These are phyloP conservation scores for Penicillium samsonianum DNA, from an alignment of 495 filamentous ascomycete species.

Conservation along the genomic window DNA sequence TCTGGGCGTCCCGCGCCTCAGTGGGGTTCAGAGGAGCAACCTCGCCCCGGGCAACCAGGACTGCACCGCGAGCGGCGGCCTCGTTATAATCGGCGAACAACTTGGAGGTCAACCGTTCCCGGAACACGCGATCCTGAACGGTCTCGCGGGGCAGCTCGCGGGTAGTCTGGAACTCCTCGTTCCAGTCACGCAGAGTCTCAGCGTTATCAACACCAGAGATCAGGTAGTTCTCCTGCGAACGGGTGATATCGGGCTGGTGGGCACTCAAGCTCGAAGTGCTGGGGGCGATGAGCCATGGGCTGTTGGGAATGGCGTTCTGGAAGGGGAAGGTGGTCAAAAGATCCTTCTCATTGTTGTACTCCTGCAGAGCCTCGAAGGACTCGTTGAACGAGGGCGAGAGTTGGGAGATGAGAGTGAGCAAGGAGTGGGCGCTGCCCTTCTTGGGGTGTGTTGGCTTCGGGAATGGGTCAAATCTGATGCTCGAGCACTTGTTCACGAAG, in stretches of 20 bases:
- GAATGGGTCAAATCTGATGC: conserved; percentile 87
- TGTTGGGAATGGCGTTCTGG: conserved; percentile 87
- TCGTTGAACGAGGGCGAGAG: conserved; percentile 80
- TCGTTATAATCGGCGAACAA: conserved; percentile 97
- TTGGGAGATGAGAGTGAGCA: conserved; percentile 73
- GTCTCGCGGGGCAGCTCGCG: conserved; percentile 89
- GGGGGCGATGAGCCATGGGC: conserved; percentile 85
- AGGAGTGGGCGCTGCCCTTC: conserved; percentile 72
- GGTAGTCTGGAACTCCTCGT: conserved; percentile 98
- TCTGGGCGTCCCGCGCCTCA: conserved; percentile 88
- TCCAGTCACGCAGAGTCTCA: conserved; percentile 96
- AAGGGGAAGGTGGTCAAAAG: conserved; percentile 91
- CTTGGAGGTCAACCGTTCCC: conserved; percentile 90
- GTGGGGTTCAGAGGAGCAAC: conserved; percentile 96
- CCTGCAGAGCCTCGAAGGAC: conserved; percentile 73
- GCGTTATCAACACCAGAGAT: conserved; percentile 87
- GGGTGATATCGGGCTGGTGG: conserved; percentile 80
- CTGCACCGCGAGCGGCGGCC: conserved; percentile 89
- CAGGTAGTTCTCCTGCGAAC: conserved; percentile 90
- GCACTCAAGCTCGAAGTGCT: conserved; percentile 59
- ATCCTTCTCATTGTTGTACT: conserved; percentile 78
- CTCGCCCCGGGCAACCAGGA: conserved; percentile 89
- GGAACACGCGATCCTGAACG: conserved; percentile 94
- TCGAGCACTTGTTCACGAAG: conserved; percentile 91
- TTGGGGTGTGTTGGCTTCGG: conserved; percentile 59